phyloP scores from a whole-genome alignment of 2,329 filamentous ascomycete genomes.

The Pezicula radicicola region DNA sequence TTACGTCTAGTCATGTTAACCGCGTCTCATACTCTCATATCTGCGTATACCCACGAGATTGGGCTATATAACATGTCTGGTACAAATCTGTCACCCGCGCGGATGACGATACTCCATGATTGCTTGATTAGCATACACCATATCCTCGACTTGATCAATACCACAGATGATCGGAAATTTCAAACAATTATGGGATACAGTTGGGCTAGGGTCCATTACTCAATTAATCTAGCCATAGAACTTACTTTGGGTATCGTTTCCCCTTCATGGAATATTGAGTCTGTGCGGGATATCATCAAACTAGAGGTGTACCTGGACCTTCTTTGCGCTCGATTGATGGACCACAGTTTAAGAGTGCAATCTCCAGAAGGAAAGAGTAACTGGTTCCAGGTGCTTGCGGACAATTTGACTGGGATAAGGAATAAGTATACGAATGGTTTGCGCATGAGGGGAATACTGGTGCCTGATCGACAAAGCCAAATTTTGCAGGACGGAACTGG shows the following conservation, averaged over 20 bases:
- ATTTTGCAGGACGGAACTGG: neutral
- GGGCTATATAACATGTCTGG: neutral
- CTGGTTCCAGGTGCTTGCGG: conserved; percentile 53
- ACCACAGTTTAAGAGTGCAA: neutral
- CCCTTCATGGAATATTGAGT: conserved; percentile 3
- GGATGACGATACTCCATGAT: conserved; percentile 5
- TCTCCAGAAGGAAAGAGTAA: neutral
- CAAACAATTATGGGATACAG: conserved; percentile 3
- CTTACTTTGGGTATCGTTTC: conserved; percentile 3
- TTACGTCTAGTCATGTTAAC: neutral
- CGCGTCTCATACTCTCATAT: neutral
- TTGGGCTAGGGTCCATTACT: conserved; percentile 7
- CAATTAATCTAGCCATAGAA: conserved; percentile 2
- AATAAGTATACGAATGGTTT: no score
- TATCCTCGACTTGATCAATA: neutral
- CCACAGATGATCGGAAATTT: neutral
- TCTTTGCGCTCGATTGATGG: neutral
- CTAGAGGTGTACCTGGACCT: conserved; percentile 5
- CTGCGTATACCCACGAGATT: conserved; percentile 6
- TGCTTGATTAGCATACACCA: neutral
- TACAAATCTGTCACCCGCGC: neutral
- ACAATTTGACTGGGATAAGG: conserved; percentile 62
- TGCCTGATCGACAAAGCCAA: neutral
- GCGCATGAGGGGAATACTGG: no score
- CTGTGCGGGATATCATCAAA: conserved; percentile 1